phyloP scores from a whole-genome alignment of 169 alveolate genomes.

The Plasmodium ovale region DNA sequence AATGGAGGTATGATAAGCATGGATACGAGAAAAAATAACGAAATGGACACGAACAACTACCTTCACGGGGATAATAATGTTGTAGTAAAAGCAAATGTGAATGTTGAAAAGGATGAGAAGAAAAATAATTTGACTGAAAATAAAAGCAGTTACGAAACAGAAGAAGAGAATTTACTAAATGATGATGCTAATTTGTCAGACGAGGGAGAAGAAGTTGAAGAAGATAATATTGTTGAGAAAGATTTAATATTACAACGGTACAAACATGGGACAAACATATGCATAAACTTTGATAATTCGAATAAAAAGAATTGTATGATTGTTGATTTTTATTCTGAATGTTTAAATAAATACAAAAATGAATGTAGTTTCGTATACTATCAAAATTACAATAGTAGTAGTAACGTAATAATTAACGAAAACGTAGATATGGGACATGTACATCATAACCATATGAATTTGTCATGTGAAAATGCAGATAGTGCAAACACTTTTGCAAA shows the following conservation, averaged over 20 bases:
- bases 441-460: not conserved
- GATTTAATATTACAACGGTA: constrained; percentile 68
- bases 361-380: constrained; percentile 81
- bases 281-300: constrained; percentile 2
- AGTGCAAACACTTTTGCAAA: not conserved
- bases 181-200: constrained; percentile 45
- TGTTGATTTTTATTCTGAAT: constrained; percentile 84
- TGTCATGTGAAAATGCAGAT: constrained; percentile 14
- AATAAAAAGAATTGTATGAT: constrained; percentile 20
- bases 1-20: constrained; percentile 11
- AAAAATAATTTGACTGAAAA: constrained; percentile 18
- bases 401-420: constrained; percentile 45
- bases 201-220: constrained; percentile 73
- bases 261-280: constrained; percentile 71
- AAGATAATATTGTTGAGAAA: constrained; percentile 45
- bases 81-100: constrained; percentile 20
- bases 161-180: constrained; percentile 47
- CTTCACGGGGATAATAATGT: not conserved
- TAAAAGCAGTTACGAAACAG: constrained; percentile 44
- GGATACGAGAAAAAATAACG: constrained; percentile 14
- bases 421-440: constrained; percentile 15
- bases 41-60: constrained; percentile 9
- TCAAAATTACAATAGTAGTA: constrained; percentile 74
- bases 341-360: constrained; percentile 81
- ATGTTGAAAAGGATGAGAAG: constrained; percentile 14